Conservation (phyloP, 108 stramenopile genomes). For the Bacterosira constricta region DNA sequence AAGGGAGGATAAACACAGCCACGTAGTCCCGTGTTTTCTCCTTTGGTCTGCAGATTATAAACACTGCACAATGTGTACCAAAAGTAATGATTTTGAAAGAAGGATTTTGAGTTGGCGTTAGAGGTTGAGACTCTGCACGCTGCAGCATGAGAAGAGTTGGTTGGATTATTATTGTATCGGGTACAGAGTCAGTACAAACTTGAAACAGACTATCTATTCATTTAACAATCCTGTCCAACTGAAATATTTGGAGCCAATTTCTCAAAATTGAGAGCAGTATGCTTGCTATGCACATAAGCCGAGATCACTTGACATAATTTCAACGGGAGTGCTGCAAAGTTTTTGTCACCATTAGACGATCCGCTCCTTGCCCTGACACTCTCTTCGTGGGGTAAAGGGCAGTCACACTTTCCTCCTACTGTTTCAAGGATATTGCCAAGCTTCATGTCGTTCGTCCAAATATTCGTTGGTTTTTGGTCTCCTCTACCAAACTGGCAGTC, state of each 20-base stretch:
- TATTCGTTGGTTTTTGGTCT: conserved; percentile 37
- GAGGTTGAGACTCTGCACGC: too few species aligned
- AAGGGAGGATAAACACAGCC: too few species aligned
- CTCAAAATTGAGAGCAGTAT: conserved; percentile 21
- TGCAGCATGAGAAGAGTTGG: neutral
- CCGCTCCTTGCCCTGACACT: conserved; percentile 1
- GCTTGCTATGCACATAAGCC: conserved; percentile 25
- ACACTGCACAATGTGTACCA: too few species aligned
- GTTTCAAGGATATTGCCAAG: conserved; percentile 18
- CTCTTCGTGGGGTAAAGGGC: conserved; percentile 24
- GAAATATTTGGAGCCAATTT: neutral
- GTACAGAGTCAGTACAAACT: neutral
- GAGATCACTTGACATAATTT: conserved; percentile 32
- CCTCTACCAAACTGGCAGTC: conserved; percentile 40
- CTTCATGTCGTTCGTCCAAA: conserved; percentile 30
- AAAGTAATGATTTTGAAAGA: too few species aligned
- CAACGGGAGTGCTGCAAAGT: conserved; percentile 34
- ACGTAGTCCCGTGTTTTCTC: too few species aligned
- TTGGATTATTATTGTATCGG: neutral
- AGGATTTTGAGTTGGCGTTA: too few species aligned
- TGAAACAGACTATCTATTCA: neutral
- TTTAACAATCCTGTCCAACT: neutral
- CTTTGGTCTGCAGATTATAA: too few species aligned
- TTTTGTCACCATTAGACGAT: conserved; percentile 2
- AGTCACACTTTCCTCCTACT: conserved; percentile 30